Base-by-base conservation (phyloP, 164 flowering plant species). In the Piper betle region DNA sequence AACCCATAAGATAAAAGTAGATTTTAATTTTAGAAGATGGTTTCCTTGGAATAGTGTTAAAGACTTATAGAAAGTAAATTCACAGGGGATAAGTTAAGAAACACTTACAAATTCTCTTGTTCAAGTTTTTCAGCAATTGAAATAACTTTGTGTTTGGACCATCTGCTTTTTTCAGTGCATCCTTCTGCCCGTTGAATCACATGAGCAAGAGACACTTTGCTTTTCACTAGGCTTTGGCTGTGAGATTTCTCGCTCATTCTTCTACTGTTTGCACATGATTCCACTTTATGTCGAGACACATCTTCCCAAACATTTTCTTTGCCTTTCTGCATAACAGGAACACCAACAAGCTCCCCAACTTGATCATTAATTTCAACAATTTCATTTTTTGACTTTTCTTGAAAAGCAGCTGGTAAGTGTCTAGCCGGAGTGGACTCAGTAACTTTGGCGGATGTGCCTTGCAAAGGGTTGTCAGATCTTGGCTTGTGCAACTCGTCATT, bases 51-150 rank as follows among this genome's bases (percentile, higher is more conserved):
- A 25, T 25, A 25, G 33, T 25, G 33, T 25, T 25, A 25, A 25
- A 25, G 33, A 25, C 33, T 25, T 25, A 25, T 25, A 25, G 33
- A 25, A 25, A 25, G 33, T 25, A 25, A 25, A 25, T 25, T 12
- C 9, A 10, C 9, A 46, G 15, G 50, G 50, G 15, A 46, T 46
- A 10, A 46, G 9, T 15, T 1, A 58, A 17, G 52, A 16, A 66
- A 54, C 52, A 79, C 97, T 3, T 82, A 94, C 99, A 90, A 71
- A 73, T 90, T 93, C 66, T 88, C 96, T 71, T 86, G 91, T 68
- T 90, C 96, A 57, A 88, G 95, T 80, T 86, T 90, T 73, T 90
- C 94, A 55, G 99, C 95, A 57, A 91, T 91, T 40, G 96, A 94
- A 60, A 91, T 84, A 38, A 89, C 91, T 75, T 88, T 91, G 54